These are phyloP conservation scores for Fusarium globosum DNA, from an alignment of 2,329 filamentous ascomycete genomes.

Conservation along the genomic window DNA sequence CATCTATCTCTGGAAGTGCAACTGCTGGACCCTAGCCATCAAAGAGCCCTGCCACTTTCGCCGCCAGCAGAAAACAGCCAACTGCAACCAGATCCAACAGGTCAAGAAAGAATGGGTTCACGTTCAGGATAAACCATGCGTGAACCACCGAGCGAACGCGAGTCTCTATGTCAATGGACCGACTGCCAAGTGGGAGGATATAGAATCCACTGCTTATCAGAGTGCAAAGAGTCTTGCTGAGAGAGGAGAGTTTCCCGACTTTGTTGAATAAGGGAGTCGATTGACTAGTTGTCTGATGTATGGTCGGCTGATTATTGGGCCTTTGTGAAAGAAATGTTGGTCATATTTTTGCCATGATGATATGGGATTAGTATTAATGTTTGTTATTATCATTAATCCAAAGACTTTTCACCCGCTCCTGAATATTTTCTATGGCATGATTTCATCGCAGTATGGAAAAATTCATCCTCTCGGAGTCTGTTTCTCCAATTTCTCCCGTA, in stretches of 20 bases:
- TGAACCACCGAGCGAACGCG: neutral
- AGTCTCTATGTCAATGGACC: neutral
- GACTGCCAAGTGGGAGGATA: conserved; percentile 12
- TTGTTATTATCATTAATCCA: neutral
- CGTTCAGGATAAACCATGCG: conserved; percentile 15
- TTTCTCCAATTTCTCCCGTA: conserved; percentile 26
- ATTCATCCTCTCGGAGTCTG: neutral
- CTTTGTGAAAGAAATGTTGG: neutral
- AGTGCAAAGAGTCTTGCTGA: conserved; percentile 7
- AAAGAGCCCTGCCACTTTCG: conserved; percentile 27
- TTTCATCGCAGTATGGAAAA: neutral
- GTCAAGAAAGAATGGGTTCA: conserved; percentile 27
- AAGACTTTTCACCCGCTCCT: neutral
- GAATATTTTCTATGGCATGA: neutral
- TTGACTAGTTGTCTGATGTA: neutral
- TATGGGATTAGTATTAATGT: neutral
- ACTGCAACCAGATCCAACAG: conserved; percentile 27
- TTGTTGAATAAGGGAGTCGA: neutral
- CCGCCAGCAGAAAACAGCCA: conserved; percentile 7
- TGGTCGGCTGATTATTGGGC: neutral
- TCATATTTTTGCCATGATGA: neutral
- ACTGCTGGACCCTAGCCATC: conserved; percentile 12
- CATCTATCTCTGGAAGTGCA: conserved; percentile 24
- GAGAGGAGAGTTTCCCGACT: conserved; percentile 1
- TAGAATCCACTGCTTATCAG: conserved; percentile 21